These are phyloP conservation scores for Gracilaria domingensis DNA, from an alignment of 23 red algal genomes.

Conservation along the genomic window DNA sequence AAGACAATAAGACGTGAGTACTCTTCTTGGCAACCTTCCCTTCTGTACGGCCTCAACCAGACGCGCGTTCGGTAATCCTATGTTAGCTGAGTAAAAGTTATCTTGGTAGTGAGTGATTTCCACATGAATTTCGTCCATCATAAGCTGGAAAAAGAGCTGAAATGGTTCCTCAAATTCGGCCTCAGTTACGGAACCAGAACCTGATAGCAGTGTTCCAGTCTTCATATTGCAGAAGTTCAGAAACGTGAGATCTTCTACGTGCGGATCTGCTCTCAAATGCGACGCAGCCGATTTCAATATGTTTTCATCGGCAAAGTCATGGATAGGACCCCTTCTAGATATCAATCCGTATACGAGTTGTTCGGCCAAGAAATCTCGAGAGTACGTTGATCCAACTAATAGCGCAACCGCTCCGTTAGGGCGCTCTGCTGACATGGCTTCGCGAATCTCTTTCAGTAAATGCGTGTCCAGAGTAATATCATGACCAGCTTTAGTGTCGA, in stretches of 20 bases:
- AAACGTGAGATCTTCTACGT: slow-evolving; percentile 59
- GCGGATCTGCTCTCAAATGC: slow-evolving; percentile 48
- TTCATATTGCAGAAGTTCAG: slow-evolving; percentile 63
- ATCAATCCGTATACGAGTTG: slow-evolving; percentile 44
- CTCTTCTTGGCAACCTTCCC: slow-evolving; percentile 59
- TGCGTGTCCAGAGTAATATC: slow-evolving; percentile 28
- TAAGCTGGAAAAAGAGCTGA: slow-evolving; percentile 58
- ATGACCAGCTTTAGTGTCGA: slow-evolving; percentile 7
- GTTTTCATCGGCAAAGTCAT: slow-evolving; percentile 36
- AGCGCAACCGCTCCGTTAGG: slow-evolving; percentile 23
- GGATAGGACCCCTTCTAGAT: slow-evolving; percentile 48
- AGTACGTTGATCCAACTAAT: slow-evolving; percentile 44
- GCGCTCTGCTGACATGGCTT: neutral
- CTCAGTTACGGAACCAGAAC: neutral
- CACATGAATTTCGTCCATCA: slow-evolving; percentile 59
- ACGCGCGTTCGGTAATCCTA: slow-evolving; percentile 11
- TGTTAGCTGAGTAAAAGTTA: slow-evolving; percentile 23
- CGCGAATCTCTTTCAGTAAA: slow-evolving; percentile 26
- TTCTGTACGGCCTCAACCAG: slow-evolving; percentile 47
- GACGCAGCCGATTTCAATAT: slow-evolving; percentile 36
- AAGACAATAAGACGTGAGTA: slow-evolving; percentile 59
- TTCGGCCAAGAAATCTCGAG: slow-evolving; percentile 63
- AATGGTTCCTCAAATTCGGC: slow-evolving; percentile 49
- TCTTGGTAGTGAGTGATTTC: slow-evolving; percentile 36
- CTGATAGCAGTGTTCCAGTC: slow-evolving; percentile 24